Evolutionary conservation across 2,329 filamentous ascomycete species (phyloP), one percentile per base, ranked within the genome.

Genomic region (Microthyrium microscopicum): DNA sequence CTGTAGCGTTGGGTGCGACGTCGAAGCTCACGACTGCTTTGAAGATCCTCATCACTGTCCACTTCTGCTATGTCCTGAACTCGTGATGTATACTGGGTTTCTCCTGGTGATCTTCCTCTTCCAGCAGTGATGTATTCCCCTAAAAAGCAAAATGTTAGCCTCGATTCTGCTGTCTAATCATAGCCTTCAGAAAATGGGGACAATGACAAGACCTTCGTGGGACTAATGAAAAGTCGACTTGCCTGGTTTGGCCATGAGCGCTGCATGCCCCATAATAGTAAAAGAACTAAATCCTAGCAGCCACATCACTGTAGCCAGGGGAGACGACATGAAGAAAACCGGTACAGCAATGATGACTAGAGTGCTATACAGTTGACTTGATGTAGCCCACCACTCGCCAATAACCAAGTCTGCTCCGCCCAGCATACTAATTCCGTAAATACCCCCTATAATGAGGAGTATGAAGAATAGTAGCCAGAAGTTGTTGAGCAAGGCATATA

Each of bases 151-250:
- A n/a, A n/a, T n/a, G n/a, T n/a, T n/a, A n/a, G n/a, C n/a, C n/a
- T n/a, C n/a, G n/a, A n/a, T n/a, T n/a, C n/a, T n/a, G n/a, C n/a
- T n/a, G n/a, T n/a, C n/a, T n/a, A n/a, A n/a, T n/a, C n/a, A n/a
- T n/a, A n/a, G n/a, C n/a, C n/a, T n/a, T n/a, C n/a, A n/a, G n/a
- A n/a, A n/a, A n/a, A n/a, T n/a, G n/a, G n/a, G n/a, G n/a, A n/a
- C n/a, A n/a, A n/a, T n/a, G n/a, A n/a, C n/a, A n/a, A n/a, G n/a
- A n/a, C n/a, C n/a, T n/a, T n/a, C n/a, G n/a, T n/a, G n/a, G n/a
- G n/a, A n/a, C n/a, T n/a, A n/a, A n/a, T n/a, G n/a, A 94, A 98
- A 98, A 94, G 85, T 85, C 85, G 91, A 87, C 76, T 95, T 89
- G 67, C 95, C 93, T 39, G 87, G 87, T 72, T 93, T 94, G 57